Evolutionary conservation across 2,329 filamentous ascomycete species (phyloP), one percentile per base, ranked within the genome.

Genomic region (Trichoderma cornu-damae): DNA sequence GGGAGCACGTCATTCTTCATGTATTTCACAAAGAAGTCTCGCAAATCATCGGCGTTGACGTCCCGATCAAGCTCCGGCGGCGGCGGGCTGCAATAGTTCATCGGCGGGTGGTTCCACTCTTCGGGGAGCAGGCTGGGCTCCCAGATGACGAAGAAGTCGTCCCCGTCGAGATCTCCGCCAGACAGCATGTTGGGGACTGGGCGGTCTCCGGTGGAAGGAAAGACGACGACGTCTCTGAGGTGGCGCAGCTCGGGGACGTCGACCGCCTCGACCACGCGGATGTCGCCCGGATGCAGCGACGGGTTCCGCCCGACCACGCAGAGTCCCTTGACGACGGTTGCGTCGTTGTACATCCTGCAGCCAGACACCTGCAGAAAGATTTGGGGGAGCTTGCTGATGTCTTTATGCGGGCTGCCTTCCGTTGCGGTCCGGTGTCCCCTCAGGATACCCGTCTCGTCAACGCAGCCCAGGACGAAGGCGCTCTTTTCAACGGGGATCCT

Each of bases 111-210:
- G 63, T 94, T 89, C 83, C 88, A 89, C 50, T 81, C 73, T 1
- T 71, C 62, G 0, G 90, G 90, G 24, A 95, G 76, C 6, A 99
- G 75, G 12, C 82, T 80, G 20, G 78, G 69, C 63, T 99, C 92
- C 93, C 94, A 99, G 44, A 96, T 87, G 4, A 97, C 85, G 56
- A 97, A 86, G 68, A 91, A 99, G 68, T 99, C 94, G 65, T 99
- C 94, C 0, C 94, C 94, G 67, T 99, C 94, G 0, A 99, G 79
- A 67, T 99, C 94, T 0, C 94, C 94, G 2, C 94, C 94, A 3
- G 94, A 96, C 62, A 94, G 91, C 93, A 97, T 97, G 66, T 88
- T 91, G 1, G 92, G 85, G 20, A 99, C 75, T 61, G 96, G 90
- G 14, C 88, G 80, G 66, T 96, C 90, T 0, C 93, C 93, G 0